phyloP scores from a whole-genome alignment of 345 rosid species.

The Citrus medica region DNA sequence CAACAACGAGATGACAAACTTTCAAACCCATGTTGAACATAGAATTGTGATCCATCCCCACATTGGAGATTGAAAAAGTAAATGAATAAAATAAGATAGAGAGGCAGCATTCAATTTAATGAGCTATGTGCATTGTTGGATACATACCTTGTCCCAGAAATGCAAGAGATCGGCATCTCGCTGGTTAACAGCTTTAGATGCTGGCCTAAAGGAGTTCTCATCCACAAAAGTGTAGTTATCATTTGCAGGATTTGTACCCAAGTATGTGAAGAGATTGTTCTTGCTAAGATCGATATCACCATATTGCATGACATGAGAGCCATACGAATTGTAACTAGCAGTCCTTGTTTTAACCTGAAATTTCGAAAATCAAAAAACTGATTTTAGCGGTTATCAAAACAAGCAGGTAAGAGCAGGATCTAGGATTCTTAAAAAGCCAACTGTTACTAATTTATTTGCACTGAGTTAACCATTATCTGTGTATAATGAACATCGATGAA shows the following conservation, averaged over 20 bases:
- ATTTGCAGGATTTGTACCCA: constrained; percentile 95
- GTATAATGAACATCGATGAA: background rate
- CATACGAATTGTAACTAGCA: constrained; percentile 41
- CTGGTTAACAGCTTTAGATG: constrained; percentile 76
- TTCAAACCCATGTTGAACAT: background rate
- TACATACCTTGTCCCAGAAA: constrained; percentile 87
- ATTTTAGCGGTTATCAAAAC: background rate
- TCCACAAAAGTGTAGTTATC: constrained; percentile 75
- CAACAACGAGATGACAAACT: background rate
- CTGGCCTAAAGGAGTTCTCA: constrained; percentile 56
- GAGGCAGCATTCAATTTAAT: background rate
- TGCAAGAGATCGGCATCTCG: constrained; percentile 97
- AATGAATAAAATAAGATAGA: background rate
- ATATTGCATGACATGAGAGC: constrained; percentile 97
- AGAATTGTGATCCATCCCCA: background rate
- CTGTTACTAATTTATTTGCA: background rate
- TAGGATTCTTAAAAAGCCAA: background rate
- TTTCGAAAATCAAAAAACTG: constrained; percentile 8
- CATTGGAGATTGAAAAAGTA: no score
- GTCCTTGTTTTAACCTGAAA: constrained; percentile 86
- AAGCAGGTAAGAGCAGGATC: background rate
- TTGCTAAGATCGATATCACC: constrained; percentile 67
- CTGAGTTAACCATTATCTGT: background rate
- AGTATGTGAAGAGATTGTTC: constrained; percentile 53
- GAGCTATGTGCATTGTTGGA: background rate